Evolutionary conservation across 164 flowering plant species (phyloP), one percentile per base, ranked within the genome.

Genomic region (Vitis riparia): DNA sequence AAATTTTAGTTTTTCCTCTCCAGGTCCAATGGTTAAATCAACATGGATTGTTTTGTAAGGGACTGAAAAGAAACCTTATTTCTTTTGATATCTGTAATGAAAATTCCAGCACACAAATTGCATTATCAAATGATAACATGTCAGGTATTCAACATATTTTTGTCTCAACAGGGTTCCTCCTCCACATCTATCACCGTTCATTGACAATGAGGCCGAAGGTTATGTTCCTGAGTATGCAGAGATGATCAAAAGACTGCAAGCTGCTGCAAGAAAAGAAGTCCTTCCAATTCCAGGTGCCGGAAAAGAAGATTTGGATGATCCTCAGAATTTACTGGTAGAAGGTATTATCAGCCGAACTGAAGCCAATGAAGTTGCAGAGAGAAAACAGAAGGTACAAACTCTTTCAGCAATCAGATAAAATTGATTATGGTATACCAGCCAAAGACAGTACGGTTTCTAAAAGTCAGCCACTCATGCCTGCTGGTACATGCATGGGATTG

Each of bases 161-260:
- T 60, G 14, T 23, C 15, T 37, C 19, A n/a, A 67, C 82, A 94
- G 99, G 86, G 81, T 86, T 30, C 94, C 92, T 76, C 98, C 98
- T 4, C 99, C 98, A 11, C 99, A 94, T 71, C 77, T 94, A 69
- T 94, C 99, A 51, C 98, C 99, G 7, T 94, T 94, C 83, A 96
- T 94, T 76, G 93, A 91, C 72, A 86, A 94, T 79, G 98, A 92
- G 51, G 91, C 83, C 5, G 97, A 90, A 76, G 98, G 94, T 17
- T 88, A 94, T 71, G 78, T 90, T 74, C 99, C 99, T 17, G 99
- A 94, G 68, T 91, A 92, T 80, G 99, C 97, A 7, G 88, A 91
- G 76, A 89, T 87, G 67, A 87, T 94, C 56, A 89, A 87, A 72
- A 74, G 83, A 51, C 69, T 89, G 73, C 87, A 90, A 79, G 91